These are phyloP conservation scores for Solanum microdontum DNA, from an alignment of 257 asterid species.

Conservation along the genomic window DNA sequence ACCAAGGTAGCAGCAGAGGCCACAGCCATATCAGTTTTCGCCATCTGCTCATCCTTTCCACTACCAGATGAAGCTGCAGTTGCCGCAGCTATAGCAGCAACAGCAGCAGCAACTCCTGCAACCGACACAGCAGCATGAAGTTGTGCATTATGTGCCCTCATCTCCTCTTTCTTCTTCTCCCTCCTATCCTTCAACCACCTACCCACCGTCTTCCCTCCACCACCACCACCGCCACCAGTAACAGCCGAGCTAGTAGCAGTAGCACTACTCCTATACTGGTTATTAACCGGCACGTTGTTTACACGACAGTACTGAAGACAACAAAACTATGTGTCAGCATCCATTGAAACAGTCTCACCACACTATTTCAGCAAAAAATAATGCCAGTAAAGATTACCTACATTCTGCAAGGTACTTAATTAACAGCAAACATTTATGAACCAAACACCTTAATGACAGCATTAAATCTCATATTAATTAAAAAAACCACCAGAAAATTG, in stretches of 20 bases:
- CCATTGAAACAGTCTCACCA: not conserved
- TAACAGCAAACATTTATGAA: not conserved
- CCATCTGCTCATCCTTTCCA: slow-evolving; percentile 69
- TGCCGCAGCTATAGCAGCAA: slow-evolving; percentile 95
- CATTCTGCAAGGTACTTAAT: not conserved
- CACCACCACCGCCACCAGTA: slow-evolving; percentile 35
- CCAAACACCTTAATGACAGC: slow-evolving; percentile 8
- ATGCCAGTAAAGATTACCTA: not conserved
- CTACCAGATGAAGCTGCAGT: slow-evolving; percentile 73
- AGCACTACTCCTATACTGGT: slow-evolving; percentile 40
- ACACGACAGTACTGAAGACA: slow-evolving; percentile 37
- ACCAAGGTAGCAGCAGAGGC: slow-evolving; percentile 96
- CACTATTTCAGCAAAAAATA: not conserved
- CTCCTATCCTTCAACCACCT: slow-evolving; percentile 96
- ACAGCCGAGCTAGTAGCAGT: slow-evolving; percentile 15
- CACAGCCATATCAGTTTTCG: slow-evolving; percentile 85
- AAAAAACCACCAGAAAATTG: slow-evolving; percentile 14
- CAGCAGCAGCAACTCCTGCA: slow-evolving; percentile 94
- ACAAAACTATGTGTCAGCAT: not conserved
- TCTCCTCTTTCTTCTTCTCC: slow-evolving; percentile 94
- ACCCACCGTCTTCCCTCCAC: slow-evolving; percentile 82
- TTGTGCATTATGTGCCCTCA: slow-evolving; percentile 81
- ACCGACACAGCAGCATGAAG: slow-evolving; percentile 95
- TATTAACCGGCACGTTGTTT: slow-evolving; percentile 23
- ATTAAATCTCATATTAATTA: slow-evolving; percentile 6